These are phyloP conservation scores for Wickerhamiella lipophila DNA, from an alignment of 805 yeast species.

Conservation along the genomic window DNA sequence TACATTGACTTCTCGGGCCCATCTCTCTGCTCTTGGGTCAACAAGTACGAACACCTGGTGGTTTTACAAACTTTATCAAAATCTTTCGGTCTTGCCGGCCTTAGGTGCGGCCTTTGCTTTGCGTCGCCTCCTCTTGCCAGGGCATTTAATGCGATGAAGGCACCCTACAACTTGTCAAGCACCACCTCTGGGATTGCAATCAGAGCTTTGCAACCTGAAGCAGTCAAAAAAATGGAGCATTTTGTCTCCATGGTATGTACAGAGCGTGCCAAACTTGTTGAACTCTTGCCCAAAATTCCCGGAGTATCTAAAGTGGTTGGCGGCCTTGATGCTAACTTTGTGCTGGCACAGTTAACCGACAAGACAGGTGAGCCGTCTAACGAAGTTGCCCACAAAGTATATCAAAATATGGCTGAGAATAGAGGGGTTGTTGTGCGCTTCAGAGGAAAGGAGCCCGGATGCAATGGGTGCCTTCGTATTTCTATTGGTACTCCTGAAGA, in stretches of 20 bases:
- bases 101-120: slow-evolving; percentile 74
- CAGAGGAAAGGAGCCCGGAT: slow-evolving; percentile 83
- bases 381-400: slow-evolving; percentile 51
- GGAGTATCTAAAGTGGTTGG: slow-evolving; percentile 70
- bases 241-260: slow-evolving; percentile 38
- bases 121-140: slow-evolving; percentile 47
- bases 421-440: slow-evolving; percentile 77
- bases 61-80: slow-evolving; percentile 89
- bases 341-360: slow-evolving; percentile 60
- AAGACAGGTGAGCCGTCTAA: slow-evolving; percentile 52
- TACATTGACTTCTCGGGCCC: slow-evolving; percentile 73
- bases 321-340: slow-evolving; percentile 75
- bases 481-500: slow-evolving; percentile 79
- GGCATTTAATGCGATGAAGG: slow-evolving; percentile 79
- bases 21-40: slow-evolving; percentile 67
- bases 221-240: slow-evolving; percentile 46
- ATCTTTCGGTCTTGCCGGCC: slow-evolving; percentile 93
- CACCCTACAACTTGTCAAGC: slow-evolving; percentile 87
- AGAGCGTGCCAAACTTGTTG: slow-evolving; percentile 45
- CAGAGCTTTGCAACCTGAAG: slow-evolving; percentile 52
- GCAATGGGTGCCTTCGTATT: slow-evolving; percentile 75
- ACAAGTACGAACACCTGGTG: slow-evolving; percentile 66
- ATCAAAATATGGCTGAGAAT: slow-evolving; percentile 55
- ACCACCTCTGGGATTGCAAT: slow-evolving; percentile 63
- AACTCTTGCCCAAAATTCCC: slow-evolving; percentile 41